These are phyloP conservation scores for Tricladium varicosporioides DNA, from an alignment of 2,329 filamentous ascomycete species.

Conservation along the genomic window DNA sequence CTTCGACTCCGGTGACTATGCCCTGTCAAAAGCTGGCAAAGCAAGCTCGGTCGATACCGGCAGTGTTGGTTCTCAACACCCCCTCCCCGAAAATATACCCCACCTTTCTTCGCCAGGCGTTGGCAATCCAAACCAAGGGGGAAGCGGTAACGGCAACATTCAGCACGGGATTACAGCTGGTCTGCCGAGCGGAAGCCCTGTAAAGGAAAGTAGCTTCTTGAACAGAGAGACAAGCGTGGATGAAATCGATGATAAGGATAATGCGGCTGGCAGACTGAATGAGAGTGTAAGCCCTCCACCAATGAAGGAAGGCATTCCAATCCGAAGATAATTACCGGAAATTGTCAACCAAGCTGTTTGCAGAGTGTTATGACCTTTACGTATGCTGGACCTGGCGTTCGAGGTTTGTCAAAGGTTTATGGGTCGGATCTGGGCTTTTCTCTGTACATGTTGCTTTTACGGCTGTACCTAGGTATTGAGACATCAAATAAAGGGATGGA, in stretches of 20 bases:
- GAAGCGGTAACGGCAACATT: constrained; percentile 43
- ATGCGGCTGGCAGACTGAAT: constrained; percentile 25
- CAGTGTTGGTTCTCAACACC: constrained; percentile 90
- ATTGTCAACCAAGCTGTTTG: background rate
- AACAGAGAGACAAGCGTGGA: constrained; percentile 77
- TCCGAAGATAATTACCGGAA: constrained; percentile 51
- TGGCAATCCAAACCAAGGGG: constrained; percentile 38
- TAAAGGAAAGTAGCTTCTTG: constrained; percentile 88
- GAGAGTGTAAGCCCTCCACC: constrained; percentile 43
- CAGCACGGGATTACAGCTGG: constrained; percentile 44
- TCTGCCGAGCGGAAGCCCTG: constrained; percentile 69
- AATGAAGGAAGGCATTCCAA: constrained; percentile 56
- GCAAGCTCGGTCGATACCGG: constrained; percentile 91
- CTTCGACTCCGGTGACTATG: constrained; percentile 95
- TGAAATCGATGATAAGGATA: constrained; percentile 47
- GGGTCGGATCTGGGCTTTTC: constrained; percentile 17
- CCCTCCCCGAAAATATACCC: constrained; percentile 91
- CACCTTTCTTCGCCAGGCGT: constrained; percentile 69
- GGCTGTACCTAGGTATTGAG: constrained; percentile 2
- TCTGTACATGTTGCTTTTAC: constrained; percentile 25
- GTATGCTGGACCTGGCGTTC: constrained; percentile 29
- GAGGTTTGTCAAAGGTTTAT: constrained; percentile 17
- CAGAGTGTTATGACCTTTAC: constrained; percentile 11
- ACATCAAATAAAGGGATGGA: constrained; percentile 7
- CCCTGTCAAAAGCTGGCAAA: constrained; percentile 95